phyloP scores from a whole-genome alignment of 768 basidiomycete species.

The Leucosporidium scottii region DNA sequence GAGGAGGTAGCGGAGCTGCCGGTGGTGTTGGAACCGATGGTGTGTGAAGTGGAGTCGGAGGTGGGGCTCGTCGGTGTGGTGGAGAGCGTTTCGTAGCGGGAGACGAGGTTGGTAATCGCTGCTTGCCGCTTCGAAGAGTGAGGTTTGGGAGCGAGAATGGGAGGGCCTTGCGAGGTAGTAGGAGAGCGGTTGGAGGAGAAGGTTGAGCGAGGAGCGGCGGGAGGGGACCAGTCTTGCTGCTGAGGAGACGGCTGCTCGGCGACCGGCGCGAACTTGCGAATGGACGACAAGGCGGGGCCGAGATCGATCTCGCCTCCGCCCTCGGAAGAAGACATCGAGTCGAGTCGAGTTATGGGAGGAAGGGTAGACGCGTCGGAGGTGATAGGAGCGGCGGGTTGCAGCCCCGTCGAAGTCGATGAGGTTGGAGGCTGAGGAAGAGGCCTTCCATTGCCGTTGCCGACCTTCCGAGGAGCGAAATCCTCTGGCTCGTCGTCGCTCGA shows the following conservation, averaged over 20 bases:
- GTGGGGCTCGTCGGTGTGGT: not conserved
- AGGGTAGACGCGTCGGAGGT: not conserved
- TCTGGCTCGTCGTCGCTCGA: conserved; percentile 27
- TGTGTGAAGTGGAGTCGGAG: not conserved
- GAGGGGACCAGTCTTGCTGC: conserved; percentile 2
- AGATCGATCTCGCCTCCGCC: conserved; percentile 30
- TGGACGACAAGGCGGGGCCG: conserved; percentile 28
- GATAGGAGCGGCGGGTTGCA: no score
- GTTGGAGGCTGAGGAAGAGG: no score
- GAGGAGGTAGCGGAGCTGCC: not conserved
- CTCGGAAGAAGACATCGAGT: not conserved
- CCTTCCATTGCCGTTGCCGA: not conserved
- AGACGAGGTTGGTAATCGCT: conserved; percentile 20
- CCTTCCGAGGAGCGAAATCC: not conserved
- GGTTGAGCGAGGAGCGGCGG: not conserved
- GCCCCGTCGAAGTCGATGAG: no score
- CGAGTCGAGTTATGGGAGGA: not conserved
- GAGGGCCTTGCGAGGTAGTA: not conserved
- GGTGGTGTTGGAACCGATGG: not conserved
- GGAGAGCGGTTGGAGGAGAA: not conserved
- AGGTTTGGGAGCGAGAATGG: conserved; percentile 14
- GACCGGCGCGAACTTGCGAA: conserved; percentile 27
- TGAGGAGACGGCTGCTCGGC: not conserved
- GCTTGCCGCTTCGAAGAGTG: not conserved
- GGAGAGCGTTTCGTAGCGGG: conserved; percentile 15